Percentiles rank a stretch among this genome's conserved stretches.
These are phyloP conservation scores for Penicillium subrubescens DNA, from an alignment of 495 filamentous ascomycete genomes.

Conservation along the genomic window DNA sequence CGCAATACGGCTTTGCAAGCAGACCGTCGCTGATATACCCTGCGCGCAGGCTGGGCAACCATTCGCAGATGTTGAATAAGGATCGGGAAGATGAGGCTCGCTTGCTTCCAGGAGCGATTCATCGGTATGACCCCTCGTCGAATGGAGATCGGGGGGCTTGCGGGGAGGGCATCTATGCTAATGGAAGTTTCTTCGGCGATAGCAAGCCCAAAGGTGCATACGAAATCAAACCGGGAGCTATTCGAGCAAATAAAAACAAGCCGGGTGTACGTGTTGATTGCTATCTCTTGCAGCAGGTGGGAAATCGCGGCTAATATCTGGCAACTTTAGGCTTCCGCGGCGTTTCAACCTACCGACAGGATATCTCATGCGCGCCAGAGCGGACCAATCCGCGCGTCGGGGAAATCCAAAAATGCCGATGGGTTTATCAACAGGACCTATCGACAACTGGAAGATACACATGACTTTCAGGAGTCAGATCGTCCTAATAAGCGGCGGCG, in stretches of 20 bases:
- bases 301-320: constrained; percentile 6
- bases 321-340: constrained; percentile 9
- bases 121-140: constrained; percentile 16
- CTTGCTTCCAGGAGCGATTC: constrained; percentile 19
- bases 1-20: constrained; percentile 7
- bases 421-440: neutral
- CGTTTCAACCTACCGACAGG: constrained; percentile 33
- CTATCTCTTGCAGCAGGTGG: neutral
- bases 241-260: constrained; percentile 10
- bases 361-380: constrained; percentile 39
- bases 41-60: constrained; percentile 14
- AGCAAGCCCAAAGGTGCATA: constrained; percentile 19
- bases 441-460: constrained; percentile 10
- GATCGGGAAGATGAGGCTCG: constrained; percentile 28
- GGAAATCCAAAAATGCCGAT: constrained; percentile 15
- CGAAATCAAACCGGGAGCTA: constrained; percentile 21
- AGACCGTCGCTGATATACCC: constrained; percentile 14
- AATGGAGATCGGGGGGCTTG: neutral
- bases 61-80: constrained; percentile 26
- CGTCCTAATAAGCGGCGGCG: constrained; percentile 39
- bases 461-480: constrained; percentile 21
- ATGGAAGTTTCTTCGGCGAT: neutral
- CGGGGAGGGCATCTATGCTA: neutral
- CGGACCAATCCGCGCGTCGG: constrained; percentile 40
- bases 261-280: constrained; percentile 22